Evolutionary conservation across 2,329 filamentous ascomycete genomes (phyloP).

Genomic region (Cercospora canescens): DNA sequence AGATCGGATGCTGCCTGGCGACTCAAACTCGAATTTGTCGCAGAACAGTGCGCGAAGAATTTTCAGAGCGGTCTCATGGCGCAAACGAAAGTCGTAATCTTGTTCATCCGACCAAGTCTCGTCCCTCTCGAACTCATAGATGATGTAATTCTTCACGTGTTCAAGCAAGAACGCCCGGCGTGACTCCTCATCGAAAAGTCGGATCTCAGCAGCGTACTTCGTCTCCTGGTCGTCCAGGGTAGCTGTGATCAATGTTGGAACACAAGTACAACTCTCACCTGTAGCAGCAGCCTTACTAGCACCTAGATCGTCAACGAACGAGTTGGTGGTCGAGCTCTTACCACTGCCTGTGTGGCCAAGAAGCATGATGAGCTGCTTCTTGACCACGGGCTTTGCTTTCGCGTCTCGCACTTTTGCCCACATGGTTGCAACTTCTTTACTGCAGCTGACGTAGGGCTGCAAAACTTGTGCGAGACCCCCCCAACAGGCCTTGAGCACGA

Average conservation of each 20-base stretch:
- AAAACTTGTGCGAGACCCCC: not conserved
- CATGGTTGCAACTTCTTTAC: not conserved
- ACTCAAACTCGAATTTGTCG: slow-evolving; percentile 13
- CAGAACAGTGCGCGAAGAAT: slow-evolving; percentile 19
- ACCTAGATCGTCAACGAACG: slow-evolving; percentile 10
- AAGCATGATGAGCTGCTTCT: slow-evolving; percentile 4
- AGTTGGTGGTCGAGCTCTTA: slow-evolving; percentile 14
- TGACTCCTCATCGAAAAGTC: not conserved
- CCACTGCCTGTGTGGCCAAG: slow-evolving; percentile 8
- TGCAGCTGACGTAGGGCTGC: not conserved
- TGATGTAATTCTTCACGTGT: not conserved
- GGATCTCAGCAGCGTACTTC: slow-evolving; percentile 10
- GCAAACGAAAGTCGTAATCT: not conserved
- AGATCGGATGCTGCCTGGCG: slow-evolving; percentile 1
- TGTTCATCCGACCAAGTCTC: slow-evolving; percentile 5
- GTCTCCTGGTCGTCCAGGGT: not conserved
- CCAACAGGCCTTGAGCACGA: not conserved
- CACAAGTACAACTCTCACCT: slow-evolving; percentile 13
- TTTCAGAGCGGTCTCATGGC: slow-evolving; percentile 7
- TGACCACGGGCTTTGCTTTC: not conserved
- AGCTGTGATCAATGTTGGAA: slow-evolving; percentile 7
- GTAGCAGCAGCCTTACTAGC: slow-evolving; percentile 10
- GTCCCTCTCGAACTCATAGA: slow-evolving; percentile 5
- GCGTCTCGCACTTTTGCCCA: not conserved
- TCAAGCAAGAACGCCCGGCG: slow-evolving; percentile 2